Conservation (phyloP, 106 monocot genomes). For the Alisma plantagoaquatica region DNA sequence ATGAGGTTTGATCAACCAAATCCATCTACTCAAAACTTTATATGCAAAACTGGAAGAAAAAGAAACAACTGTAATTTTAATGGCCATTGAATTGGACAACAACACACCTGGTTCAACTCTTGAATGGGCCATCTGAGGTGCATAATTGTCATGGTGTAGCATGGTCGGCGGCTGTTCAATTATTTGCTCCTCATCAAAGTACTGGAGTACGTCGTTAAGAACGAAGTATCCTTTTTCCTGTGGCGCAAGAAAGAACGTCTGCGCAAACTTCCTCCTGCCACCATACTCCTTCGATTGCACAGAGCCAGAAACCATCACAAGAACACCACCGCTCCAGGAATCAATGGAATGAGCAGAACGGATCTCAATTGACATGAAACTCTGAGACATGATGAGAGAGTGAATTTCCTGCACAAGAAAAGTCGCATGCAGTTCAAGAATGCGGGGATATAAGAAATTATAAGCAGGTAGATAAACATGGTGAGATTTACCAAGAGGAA, state of each 20-base stretch:
- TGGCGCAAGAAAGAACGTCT: slow-evolving; percentile 65
- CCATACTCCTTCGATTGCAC: slow-evolving; percentile 32
- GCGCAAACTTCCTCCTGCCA: slow-evolving; percentile 35
- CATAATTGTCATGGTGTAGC: slow-evolving; percentile 19
- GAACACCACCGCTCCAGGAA: slow-evolving; percentile 48
- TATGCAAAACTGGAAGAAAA: too few species aligned
- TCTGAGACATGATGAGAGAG: slow-evolving; percentile 12
- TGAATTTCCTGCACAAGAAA: slow-evolving; percentile 16
- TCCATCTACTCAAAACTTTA: too few species aligned
- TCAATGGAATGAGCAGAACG: slow-evolving; percentile 47
- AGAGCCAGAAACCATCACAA: slow-evolving; percentile 46
- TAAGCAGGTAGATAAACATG: neutral
- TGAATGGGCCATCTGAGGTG: slow-evolving; percentile 16
- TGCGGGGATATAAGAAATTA: too few species aligned
- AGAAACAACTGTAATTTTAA: too few species aligned
- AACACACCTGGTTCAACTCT: slow-evolving; percentile 32
- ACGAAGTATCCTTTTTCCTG: slow-evolving; percentile 65
- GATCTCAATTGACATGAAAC: slow-evolving; percentile 36
- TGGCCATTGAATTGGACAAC: too few species aligned
- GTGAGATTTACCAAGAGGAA: neutral
- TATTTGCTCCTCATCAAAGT: slow-evolving; percentile 34
- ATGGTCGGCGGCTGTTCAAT: slow-evolving; percentile 19
- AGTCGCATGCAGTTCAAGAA: too few species aligned
- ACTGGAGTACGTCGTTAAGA: slow-evolving; percentile 52
- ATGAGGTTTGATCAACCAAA: too few species aligned